These are phyloP conservation scores for Candida gigantensis DNA, from an alignment of 1,139 yeast species.

Conservation along the genomic window DNA sequence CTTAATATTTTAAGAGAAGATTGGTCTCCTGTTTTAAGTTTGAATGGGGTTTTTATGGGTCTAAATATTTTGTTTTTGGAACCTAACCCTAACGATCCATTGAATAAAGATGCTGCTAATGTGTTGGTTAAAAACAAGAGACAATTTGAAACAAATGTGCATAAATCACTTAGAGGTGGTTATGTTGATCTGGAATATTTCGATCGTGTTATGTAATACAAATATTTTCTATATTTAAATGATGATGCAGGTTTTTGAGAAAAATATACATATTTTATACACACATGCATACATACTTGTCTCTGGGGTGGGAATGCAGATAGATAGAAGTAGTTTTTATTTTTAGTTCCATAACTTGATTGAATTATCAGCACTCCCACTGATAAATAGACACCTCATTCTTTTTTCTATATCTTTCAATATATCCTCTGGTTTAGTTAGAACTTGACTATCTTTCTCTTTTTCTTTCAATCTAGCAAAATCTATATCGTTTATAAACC, in stretches of 20 bases:
- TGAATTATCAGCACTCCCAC: slow-evolving; percentile 61
- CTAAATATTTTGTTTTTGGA: slow-evolving; percentile 82
- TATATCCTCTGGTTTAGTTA: slow-evolving; percentile 18
- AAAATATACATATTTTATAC: slow-evolving; percentile 2
- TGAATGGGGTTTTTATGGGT: slow-evolving; percentile 83
- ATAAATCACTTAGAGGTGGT: slow-evolving; percentile 71
- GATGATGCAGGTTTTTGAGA: too few species aligned
- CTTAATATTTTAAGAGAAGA: slow-evolving; percentile 89
- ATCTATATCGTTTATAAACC: slow-evolving; percentile 65
- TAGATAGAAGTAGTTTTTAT: too few species aligned
- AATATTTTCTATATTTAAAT: not conserved
- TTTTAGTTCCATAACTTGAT: slow-evolving; percentile 55
- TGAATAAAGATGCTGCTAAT: slow-evolving; percentile 87
- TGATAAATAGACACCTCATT: slow-evolving; percentile 57
- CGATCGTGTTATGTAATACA: slow-evolving; percentile 51
- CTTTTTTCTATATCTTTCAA: slow-evolving; percentile 35
- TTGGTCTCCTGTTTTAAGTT: slow-evolving; percentile 91
- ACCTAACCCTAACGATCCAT: slow-evolving; percentile 90
- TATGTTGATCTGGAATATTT: slow-evolving; percentile 58
- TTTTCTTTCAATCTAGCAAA: slow-evolving; percentile 55
- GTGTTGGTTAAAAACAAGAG: slow-evolving; percentile 60
- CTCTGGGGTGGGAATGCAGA: too few species aligned
- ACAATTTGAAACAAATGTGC: slow-evolving; percentile 60
- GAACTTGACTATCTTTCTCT: not conserved
- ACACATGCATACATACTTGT: not conserved